Conservation (phyloP, 257 asterid genomes). For the Fraxinus quadrangulata region DNA sequence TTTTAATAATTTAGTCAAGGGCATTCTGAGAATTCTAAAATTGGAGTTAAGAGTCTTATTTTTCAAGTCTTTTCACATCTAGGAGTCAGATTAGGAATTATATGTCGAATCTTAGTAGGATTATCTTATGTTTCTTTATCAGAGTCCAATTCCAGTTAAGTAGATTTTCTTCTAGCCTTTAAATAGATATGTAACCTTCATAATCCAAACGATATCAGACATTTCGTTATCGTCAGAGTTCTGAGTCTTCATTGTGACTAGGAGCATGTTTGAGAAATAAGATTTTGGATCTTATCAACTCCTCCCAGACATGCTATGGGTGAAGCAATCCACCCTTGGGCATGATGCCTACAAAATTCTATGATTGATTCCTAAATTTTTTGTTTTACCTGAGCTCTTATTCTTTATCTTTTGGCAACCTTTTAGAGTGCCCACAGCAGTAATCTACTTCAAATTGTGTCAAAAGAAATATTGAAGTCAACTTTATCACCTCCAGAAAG, state of each 20-base stretch:
- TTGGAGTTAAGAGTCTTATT: not conserved
- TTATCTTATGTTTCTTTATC: not conserved
- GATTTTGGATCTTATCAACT: not conserved
- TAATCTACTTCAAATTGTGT: slow-evolving; percentile 1
- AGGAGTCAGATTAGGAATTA: not conserved
- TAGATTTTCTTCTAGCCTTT: not conserved
- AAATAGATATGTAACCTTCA: not conserved
- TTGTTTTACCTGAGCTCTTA: not conserved
- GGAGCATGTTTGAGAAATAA: not conserved
- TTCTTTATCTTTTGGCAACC: not conserved
- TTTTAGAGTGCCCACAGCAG: not conserved
- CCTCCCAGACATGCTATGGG: not conserved
- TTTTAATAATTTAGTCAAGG: not conserved
- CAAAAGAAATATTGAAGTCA: not conserved
- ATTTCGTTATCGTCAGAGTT: not conserved
- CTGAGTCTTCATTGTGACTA: not conserved
- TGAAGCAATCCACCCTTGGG: not conserved
- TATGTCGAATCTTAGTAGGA: not conserved
- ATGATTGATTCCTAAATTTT: not conserved
- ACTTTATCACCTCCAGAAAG: not conserved
- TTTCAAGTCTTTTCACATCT: not conserved
- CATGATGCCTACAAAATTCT: not conserved
- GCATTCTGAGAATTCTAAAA: not conserved
- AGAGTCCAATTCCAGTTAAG: not conserved
- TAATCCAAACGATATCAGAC: not conserved